These are phyloP conservation scores for Rhizoclosmatium globosum DNA, from an alignment of 192 early-diverging fungal species.

Conservation along the genomic window DNA sequence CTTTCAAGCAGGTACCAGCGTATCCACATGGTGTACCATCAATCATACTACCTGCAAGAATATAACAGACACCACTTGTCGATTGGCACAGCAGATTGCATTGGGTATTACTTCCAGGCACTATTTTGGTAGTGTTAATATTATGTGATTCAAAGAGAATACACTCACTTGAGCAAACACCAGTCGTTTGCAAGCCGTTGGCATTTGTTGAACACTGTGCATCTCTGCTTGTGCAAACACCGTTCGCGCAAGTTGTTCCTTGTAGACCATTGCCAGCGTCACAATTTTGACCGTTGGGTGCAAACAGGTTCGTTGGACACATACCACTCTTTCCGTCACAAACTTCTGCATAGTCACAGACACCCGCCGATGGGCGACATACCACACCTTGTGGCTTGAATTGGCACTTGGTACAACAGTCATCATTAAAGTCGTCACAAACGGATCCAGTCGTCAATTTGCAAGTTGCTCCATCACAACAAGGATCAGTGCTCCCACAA, in stretches of 20 bases:
- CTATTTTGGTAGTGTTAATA: not conserved
- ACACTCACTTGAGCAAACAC: slow-evolving; percentile 37
- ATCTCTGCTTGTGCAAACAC: slow-evolving; percentile 55
- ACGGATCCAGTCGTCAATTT: slow-evolving; percentile 76
- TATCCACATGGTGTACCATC: slow-evolving; percentile 57
- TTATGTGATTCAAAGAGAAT: not conserved
- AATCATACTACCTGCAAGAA: slow-evolving; percentile 51
- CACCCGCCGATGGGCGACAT: slow-evolving; percentile 77
- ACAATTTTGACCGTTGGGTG: slow-evolving; percentile 75
- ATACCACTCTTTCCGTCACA: slow-evolving; percentile 76
- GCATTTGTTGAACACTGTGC: slow-evolving; percentile 46
- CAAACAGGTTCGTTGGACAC: slow-evolving; percentile 76
- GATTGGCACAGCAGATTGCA: slow-evolving; percentile 48
- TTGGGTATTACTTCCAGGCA: slow-evolving; percentile 35
- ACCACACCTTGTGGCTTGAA: slow-evolving; percentile 61
- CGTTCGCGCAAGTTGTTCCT: slow-evolving; percentile 52
- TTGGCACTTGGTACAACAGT: slow-evolving; percentile 82
- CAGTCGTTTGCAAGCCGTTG: slow-evolving; percentile 34
- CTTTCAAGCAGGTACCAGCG: slow-evolving; percentile 44
- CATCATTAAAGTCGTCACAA: slow-evolving; percentile 85
- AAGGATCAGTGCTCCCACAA: slow-evolving; percentile 76
- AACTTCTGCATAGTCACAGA: slow-evolving; percentile 74
- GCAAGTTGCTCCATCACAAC: slow-evolving; percentile 85
- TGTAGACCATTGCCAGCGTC: not conserved
- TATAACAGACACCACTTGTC: slow-evolving; percentile 38